Base-by-base conservation (phyloP, 495 filamentous ascomycete genomes). In the Penicillium diatomitis region DNA sequence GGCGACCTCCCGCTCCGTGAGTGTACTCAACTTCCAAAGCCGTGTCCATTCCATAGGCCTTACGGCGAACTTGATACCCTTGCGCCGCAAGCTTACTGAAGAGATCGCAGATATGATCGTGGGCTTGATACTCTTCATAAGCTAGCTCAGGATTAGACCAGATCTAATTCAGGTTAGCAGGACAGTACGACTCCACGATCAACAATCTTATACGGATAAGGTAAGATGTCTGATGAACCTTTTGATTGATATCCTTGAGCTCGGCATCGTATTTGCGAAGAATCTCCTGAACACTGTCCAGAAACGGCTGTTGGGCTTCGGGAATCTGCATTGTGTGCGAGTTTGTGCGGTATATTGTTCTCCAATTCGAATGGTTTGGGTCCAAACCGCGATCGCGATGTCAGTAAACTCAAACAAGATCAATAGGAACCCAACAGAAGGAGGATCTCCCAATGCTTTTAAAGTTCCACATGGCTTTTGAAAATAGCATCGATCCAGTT, bases 11-110 rank as follows among this genome's bases (percentile, higher is more conserved):
- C 1, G 44, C 53, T 8, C 74, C 75, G 11, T 65, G 64, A 11
- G 69, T 69, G 39, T 70, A 81, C 4, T 76, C 67, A n/a, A 77
- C 70, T 28, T 79, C 71, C 54, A 81, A 77, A 4, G 81, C 75
- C 2, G 81, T 84, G 6, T 68, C 59, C 12, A 83, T 52, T 0
- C 70, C 75, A 52, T 79, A 81, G 0, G 74, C 48, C 27, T 67
- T 62, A 0, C 72, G 71, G 4, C 56, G 64, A 2, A 78, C 64
- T n/a, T 47, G n/a, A 34, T 65, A 67, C 5, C 58, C 60, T 27
- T 56, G 39, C 0, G 55, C 56, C 9, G 58, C 33, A 32, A 72
- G 54, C n/a, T 44, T 42, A 5, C 68, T 57, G 48, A 78, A 77
- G 4, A 72, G 60, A 0, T 61, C 49, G 30, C 76, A 74, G 43